Evolutionary conservation across 2,329 filamentous ascomycete genomes (phyloP), one percentile per base, ranked within the genome.

Genomic region (Myriosclerotinia duriaeana): DNA sequence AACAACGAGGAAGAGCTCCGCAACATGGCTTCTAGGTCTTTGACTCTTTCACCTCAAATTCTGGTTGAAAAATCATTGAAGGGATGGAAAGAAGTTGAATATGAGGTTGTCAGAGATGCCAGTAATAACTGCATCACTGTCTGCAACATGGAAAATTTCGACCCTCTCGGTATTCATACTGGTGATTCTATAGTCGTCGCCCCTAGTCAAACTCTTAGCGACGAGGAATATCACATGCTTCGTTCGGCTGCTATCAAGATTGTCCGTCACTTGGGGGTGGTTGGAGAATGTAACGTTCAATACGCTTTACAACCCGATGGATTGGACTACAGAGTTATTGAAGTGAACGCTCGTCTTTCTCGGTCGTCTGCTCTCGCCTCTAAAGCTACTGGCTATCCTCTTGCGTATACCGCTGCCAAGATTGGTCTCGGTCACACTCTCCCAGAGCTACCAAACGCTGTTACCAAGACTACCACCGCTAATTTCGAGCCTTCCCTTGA

Each of bases 181-280:
- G 95, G 95, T 81, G 95, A 99, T 83, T 97, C 93, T 74, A 99
- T 99, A 75, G 95, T 99, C 70, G 94, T 98, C 68, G 95, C 95
- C 52, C 95, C 95, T 60, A 95, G 91, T 81, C 95, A 99, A 82
- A 99, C 95, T 34, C 84, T 99, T 76, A 96, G 91, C 76, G 95
- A 99, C 74, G 95, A 98, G 83, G 95, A 99, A 80, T 99, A 98
- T 79, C 93, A 99, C 83, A 98, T 99, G 95, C 91, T 99, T 73
- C 92, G 95, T 75, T 92, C 93, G 53, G 93, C 95, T 70, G 92
- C 95, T 56, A 97, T 98, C 83, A 98, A 98, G 85, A 97, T 99
- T 76, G 91, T 99, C 74, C 90, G 95, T 70, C 95, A 99, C 79
- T 85, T 99, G 71, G 94, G 94, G 72, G 95, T 99, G 61, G 94